Evolutionary conservation across 2,329 filamentous ascomycete species (phyloP).

Genomic region (Penicillium sp.): DNA sequence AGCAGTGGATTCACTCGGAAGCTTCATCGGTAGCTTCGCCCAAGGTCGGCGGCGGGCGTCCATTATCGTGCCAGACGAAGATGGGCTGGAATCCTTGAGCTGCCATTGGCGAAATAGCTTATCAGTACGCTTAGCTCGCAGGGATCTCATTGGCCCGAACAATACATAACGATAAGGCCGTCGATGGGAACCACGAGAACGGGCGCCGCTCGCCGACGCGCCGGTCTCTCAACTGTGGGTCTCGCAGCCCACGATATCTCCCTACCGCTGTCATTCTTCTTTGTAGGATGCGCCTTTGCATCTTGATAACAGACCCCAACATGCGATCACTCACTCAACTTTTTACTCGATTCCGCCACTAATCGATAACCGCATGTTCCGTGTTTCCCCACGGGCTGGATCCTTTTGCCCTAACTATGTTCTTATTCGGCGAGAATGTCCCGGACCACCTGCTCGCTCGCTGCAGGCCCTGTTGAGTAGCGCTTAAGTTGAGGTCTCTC

Average conservation of each 20-base stretch:
- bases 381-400: not conserved
- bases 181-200: not conserved
- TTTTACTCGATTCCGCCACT: slow-evolving; percentile 18
- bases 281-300: not conserved
- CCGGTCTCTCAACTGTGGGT: not conserved
- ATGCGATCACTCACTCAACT: not conserved
- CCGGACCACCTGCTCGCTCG: slow-evolving; percentile 20
- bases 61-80: slow-evolving; percentile 7
- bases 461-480: not conserved
- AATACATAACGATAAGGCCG: slow-evolving; percentile 1
- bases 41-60: not conserved
- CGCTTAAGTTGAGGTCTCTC: slow-evolving; percentile 17
- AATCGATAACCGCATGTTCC: slow-evolving; percentile 11
- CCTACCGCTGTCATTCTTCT: not conserved
- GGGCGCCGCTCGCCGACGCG: not conserved
- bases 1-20: not conserved
- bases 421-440: not conserved
- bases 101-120: slow-evolving; percentile 14
- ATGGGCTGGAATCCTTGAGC: not conserved
- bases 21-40: not conserved
- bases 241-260: not conserved
- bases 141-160: not conserved
- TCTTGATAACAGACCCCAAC: not conserved
- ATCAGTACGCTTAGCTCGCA: slow-evolving; percentile 1
- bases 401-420: not conserved